Percentiles rank a stretch among this genome's conserved stretches.
Evolutionary conservation across 2,329 filamentous ascomycete genomes (phyloP).

Genomic region (Xylaria multiplex): DNA sequence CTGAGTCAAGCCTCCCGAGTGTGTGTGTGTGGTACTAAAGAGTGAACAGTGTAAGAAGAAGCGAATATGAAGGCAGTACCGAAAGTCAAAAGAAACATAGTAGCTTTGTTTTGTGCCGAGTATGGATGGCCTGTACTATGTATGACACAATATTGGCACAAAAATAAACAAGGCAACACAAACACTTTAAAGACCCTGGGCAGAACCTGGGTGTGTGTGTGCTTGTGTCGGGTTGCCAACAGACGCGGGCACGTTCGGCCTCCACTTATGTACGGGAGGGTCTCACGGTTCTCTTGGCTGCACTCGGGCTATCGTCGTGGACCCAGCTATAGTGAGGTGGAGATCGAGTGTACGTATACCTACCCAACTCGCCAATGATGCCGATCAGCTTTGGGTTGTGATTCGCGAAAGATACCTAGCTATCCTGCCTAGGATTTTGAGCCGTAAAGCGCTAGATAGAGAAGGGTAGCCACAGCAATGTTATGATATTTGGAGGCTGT

Average conservation of each 20-base stretch:
- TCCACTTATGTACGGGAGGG: conserved; percentile 27
- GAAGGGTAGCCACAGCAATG: neutral
- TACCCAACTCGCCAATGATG: conserved; percentile 8
- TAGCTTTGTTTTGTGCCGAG: conserved; percentile 9
- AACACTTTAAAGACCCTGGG: neutral
- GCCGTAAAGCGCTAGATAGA: neutral
- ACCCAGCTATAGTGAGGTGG: conserved; percentile 28
- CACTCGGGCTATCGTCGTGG: conserved; percentile 24
- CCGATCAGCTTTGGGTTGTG: neutral
- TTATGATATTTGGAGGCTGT: neutral
- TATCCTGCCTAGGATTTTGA: neutral
- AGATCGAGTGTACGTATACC: conserved; percentile 11
- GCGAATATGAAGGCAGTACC: neutral
- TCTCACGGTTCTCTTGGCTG: conserved; percentile 20
- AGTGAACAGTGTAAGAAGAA: neutral
- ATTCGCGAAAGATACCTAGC: conserved; percentile 12
- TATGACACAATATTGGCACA: conserved; percentile 18
- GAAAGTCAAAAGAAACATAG: neutral
- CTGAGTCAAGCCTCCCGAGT: conserved; percentile 16
- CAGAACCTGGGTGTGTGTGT: neutral
- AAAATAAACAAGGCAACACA: conserved; percentile 21
- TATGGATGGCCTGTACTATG: neutral
- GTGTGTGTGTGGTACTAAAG: neutral
- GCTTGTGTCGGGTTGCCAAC: conserved; percentile 22
- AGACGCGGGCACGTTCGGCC: conserved; percentile 26